Evolutionary conservation across 2,329 filamentous ascomycete species (phyloP), one percentile per base, ranked within the genome.

Genomic region (Fusarium sp.): DNA sequence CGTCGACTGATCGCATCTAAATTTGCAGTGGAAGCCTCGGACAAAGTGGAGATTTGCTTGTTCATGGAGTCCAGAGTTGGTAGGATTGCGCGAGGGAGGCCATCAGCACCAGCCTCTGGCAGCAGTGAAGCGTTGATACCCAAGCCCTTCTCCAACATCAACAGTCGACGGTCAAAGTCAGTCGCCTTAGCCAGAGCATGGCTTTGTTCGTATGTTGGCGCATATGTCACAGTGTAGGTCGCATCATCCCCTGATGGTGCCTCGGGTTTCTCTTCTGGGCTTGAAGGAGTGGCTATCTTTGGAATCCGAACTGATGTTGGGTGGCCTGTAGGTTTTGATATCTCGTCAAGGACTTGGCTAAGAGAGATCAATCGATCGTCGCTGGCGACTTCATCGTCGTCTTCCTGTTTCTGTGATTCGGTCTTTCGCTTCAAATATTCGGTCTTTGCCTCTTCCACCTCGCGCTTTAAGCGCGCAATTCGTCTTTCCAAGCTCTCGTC

Each of bases 91-190:
- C 86, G 83, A 14, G 87, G 84, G 6, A 86, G 75, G 17, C 84
- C 84, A 56, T 87, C 84, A 3, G 85, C 79, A 68, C 84, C 88
- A 32, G 86, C 80, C 70, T 89, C 89, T 1, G 90, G 86, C 68
- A 92, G 83, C 13, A 88, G 86, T 1, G 89, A 88, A 22, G 90
- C 89, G 40, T 89, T 91, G 48, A 97, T 86, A 11, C 96, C 96
- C 28, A 99, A 86, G 2, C 90, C 87, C 70, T 89, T 89, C 81
- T 99, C 96, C 47, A 99, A 83, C 30, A 91, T 82, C 4, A 90
- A 83, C 20, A 99, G 87, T 7, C 96, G 89, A 30, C 88, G 86
- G 76, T 98, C 95, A 74, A 99, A 97, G 66, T 96, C 92, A 24
- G 94, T 92, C 8, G 93, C 91, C 77, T 94, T 92, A 33, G 90